phyloP scores from a whole-genome alignment of 805 yeast genomes.

The Kazachstania africana region DNA sequence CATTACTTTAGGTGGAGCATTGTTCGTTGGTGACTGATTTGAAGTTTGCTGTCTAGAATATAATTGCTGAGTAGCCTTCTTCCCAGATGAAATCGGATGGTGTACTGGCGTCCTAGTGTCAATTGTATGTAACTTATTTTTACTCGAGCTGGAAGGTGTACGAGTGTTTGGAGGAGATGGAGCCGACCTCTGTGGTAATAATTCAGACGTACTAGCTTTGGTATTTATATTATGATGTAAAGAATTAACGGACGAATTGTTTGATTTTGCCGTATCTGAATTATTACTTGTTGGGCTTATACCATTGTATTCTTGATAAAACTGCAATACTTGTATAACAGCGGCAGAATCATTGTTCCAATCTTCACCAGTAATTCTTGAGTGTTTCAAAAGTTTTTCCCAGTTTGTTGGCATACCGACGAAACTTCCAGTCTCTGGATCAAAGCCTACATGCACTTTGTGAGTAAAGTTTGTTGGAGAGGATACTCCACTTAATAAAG shows the following conservation, averaged over 20 bases:
- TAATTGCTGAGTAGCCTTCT: too few relatives aligned
- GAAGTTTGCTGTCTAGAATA: too few relatives aligned
- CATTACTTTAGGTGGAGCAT: too few relatives aligned
- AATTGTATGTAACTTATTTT: too few relatives aligned
- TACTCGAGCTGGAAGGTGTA: background rate
- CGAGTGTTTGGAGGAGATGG: slow-evolving; percentile 12
- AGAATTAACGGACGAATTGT: too few relatives aligned
- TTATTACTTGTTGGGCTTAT: too few relatives aligned
- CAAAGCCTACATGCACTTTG: slow-evolving; percentile 80
- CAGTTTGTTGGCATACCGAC: slow-evolving; percentile 92
- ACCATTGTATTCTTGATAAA: slow-evolving; percentile 41
- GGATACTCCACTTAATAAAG: slow-evolving; percentile 56
- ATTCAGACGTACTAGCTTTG: too few relatives aligned
- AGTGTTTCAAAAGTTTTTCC: slow-evolving; percentile 73
- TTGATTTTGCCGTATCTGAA: too few relatives aligned
- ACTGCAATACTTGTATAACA: slow-evolving; percentile 81
- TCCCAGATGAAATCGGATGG: too few relatives aligned
- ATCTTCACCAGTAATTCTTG: slow-evolving; percentile 85
- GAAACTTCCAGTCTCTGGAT: slow-evolving; percentile 73
- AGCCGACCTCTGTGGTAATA: slow-evolving; percentile 18
- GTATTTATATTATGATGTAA: too few relatives aligned
- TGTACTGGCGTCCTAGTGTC: slow-evolving; percentile 5
- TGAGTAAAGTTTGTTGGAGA: slow-evolving; percentile 93
- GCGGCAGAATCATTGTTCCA: slow-evolving; percentile 92
- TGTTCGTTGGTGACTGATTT: background rate